Evolutionary conservation across 768 basidiomycete species (phyloP), one percentile per base, ranked within the genome.

Genomic region (Mycena indigotica): DNA sequence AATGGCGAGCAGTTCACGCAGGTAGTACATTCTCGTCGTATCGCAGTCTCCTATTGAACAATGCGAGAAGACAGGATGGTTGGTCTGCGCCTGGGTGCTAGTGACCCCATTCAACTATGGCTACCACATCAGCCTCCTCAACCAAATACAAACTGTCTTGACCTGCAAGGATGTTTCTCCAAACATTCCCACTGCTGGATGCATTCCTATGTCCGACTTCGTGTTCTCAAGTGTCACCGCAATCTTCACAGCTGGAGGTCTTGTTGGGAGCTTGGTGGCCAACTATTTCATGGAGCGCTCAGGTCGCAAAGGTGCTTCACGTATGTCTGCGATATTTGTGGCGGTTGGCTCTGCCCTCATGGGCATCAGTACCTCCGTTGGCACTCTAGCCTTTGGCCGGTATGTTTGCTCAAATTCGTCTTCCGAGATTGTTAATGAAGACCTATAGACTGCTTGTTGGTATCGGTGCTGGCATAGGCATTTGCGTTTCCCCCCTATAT

Each of bases 51-150:
- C n/a, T n/a, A n/a, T n/a, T n/a, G 8, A 8, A 8, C 32, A 35
- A 35, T 17, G 32, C 32, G 32, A 35, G 32, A 17, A 35, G 23
- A 86, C 86, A 58, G 89, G 89, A 19, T 86, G 84, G 82, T 58
- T 73, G 5, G 81, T 87, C 10, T 86, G 84, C 63, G 52, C 80
- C n/a, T 91, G 89, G 89, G 74, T 89, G 13, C 80, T 89, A 45
- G 52, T 45, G 16, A 75, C 77, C 28, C 29, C n/a, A 24, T 62
- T n/a, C 5, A 28, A 45, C 54, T 93, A 92, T 74, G 95, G 94
- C n/a, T 97, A 90, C 71, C 93, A 96, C 70, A 91, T 94, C 39
- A 91, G 93, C 1, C 88, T 88, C 16, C 82, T 98, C 57, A 98
- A 98, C 70, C 93, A 95, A 69, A 86, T 95, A 24, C 86, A 92